phyloP scores from a whole-genome alignment of 306 rosid genomes.

The Vigna mungo region DNA sequence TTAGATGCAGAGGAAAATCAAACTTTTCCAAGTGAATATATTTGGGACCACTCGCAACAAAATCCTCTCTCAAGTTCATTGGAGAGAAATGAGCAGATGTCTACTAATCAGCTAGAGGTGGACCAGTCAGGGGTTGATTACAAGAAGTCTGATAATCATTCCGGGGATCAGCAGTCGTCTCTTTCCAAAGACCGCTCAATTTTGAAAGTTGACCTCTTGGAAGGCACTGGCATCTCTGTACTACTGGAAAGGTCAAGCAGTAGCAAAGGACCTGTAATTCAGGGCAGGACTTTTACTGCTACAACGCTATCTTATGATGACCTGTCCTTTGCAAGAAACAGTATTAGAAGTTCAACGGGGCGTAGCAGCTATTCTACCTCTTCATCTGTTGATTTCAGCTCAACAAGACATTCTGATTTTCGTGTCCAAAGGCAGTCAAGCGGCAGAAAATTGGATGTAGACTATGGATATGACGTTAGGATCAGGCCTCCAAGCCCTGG shows the following conservation, averaged over 20 bases:
- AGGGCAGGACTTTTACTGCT: slow-evolving; percentile 77
- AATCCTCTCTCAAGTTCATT: slow-evolving; percentile 47
- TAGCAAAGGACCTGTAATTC: slow-evolving; percentile 74
- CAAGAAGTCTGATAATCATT: slow-evolving; percentile 33
- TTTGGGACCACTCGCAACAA: slow-evolving; percentile 47
- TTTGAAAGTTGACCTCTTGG: slow-evolving; percentile 62
- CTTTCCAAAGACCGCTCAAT: slow-evolving; percentile 51
- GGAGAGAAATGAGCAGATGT: slow-evolving; percentile 51
- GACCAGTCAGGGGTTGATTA: slow-evolving; percentile 48
- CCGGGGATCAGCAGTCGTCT: slow-evolving; percentile 50
- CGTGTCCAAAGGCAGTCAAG: slow-evolving; percentile 70
- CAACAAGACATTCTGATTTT: slow-evolving; percentile 60
- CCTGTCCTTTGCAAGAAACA: slow-evolving; percentile 68
- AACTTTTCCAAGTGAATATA: slow-evolving; percentile 48
- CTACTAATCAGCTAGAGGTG: slow-evolving; percentile 45
- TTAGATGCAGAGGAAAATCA: slow-evolving; percentile 48
- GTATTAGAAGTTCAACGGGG: slow-evolving; percentile 73
- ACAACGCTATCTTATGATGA: slow-evolving; percentile 64
- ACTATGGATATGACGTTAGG: slow-evolving; percentile 56
- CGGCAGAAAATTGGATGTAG: slow-evolving; percentile 64
- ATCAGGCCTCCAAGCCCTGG: slow-evolving; percentile 53
- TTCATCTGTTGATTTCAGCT: slow-evolving; percentile 74
- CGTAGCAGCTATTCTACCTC: slow-evolving; percentile 79
- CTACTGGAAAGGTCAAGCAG: slow-evolving; percentile 82
- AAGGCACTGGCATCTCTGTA: slow-evolving; percentile 85